Conservation (phyloP, 2,329 filamentous ascomycete genomes). For the Pseudopithomyces chartarum region DNA sequence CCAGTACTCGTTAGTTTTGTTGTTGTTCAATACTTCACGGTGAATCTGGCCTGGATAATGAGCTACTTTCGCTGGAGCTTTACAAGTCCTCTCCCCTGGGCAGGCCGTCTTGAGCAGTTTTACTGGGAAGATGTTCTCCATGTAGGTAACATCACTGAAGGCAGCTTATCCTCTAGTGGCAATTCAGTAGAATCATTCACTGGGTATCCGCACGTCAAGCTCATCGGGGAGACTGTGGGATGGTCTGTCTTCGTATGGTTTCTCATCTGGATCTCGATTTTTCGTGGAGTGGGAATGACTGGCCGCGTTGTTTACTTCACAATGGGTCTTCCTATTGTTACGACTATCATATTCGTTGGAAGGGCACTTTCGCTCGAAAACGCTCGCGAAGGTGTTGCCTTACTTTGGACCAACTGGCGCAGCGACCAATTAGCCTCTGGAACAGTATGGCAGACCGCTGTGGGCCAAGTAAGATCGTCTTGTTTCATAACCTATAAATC, state of each 20-base stretch:
- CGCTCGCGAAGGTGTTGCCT: conserved; percentile 57
- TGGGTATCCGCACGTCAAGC: conserved; percentile 51
- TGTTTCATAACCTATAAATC: neutral
- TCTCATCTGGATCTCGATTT: conserved; percentile 17
- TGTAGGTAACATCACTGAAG: conserved; percentile 51
- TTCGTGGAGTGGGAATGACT: conserved; percentile 22
- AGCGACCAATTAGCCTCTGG: conserved; percentile 57
- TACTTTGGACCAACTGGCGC: conserved; percentile 57
- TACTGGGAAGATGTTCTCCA: conserved; percentile 56
- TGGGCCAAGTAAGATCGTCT: conserved; percentile 50
- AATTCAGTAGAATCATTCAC: conserved; percentile 51
- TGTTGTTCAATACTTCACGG: conserved; percentile 20
- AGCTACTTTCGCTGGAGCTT: conserved; percentile 22
- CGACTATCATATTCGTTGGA: conserved; percentile 16
- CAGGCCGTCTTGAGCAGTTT: conserved; percentile 52
- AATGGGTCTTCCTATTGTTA: conserved; percentile 24
- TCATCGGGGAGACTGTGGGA: conserved; percentile 54
- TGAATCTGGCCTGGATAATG: conserved; percentile 22
- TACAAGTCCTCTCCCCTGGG: conserved; percentile 18
- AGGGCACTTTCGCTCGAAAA: conserved; percentile 46
- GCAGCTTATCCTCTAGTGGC: conserved; percentile 40
- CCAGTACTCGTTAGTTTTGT: conserved; percentile 13
- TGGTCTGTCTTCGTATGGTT: conserved; percentile 27
- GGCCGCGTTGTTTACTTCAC: conserved; percentile 27
- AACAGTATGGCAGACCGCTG: conserved; percentile 64